A percentile compares a stretch with the other conserved stretches of the same genome.
Evolutionary conservation across 2,329 filamentous ascomycete genomes (phyloP).

Genomic region (Sporothrix phasma): DNA sequence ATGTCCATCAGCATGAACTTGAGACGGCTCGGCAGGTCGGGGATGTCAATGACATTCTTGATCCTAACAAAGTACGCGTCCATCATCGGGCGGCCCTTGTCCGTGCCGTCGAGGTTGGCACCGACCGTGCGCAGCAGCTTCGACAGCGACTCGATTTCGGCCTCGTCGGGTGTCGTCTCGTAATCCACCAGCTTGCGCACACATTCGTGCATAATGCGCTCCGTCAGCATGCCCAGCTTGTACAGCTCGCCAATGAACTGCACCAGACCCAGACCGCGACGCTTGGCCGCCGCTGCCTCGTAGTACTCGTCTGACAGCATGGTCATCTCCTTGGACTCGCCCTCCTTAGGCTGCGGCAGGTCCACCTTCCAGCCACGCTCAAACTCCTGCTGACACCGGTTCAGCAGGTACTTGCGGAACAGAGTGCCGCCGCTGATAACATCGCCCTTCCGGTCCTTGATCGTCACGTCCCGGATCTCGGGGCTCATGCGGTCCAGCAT

Average conservation of each 20-base stretch:
- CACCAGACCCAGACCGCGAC: constrained; percentile 91
- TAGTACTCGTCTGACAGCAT: constrained; percentile 98
- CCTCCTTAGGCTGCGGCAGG: constrained; percentile 65
- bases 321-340: constrained; percentile 65
- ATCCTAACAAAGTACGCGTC: constrained; percentile 90
- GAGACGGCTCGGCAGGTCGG: constrained; percentile 74
- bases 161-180: constrained; percentile 84
- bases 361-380: constrained; percentile 95
- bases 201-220: constrained; percentile 99
- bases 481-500: constrained; percentile 94
- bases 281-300: constrained; percentile 82
- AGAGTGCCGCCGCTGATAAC: constrained; percentile 85
- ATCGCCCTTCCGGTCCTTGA: constrained; percentile 80
- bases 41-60: constrained; percentile 66
- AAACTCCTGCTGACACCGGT: constrained; percentile 97
- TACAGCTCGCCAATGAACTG: constrained; percentile 99
- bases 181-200: constrained; percentile 96
- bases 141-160: constrained; percentile 89
- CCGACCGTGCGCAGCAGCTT: constrained; percentile 91
- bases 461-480: constrained; percentile 90
- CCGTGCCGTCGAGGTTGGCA: constrained; percentile 69
- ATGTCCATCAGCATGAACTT: constrained; percentile 97
- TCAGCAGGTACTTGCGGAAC: constrained; percentile 97
- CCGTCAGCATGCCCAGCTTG: constrained; percentile 96
- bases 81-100: constrained; percentile 80